Evolutionary conservation across 2,329 filamentous ascomycete genomes (phyloP).

Genomic region (Aspergillus chevalieri): DNA sequence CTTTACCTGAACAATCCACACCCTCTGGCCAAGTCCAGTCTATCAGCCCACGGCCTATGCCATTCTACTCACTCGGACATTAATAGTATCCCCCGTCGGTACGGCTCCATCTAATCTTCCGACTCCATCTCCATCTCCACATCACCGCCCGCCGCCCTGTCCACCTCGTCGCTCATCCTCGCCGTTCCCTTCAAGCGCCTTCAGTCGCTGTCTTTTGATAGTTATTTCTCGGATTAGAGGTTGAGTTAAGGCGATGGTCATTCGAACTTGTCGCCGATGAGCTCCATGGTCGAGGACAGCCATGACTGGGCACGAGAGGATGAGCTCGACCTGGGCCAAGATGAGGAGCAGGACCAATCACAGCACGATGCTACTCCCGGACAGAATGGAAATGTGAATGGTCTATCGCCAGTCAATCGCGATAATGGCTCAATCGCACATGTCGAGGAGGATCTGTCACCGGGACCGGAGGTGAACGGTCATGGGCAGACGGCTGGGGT

Average conservation of each 20-base stretch:
- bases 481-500: conserved; percentile 5
- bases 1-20: too few relatives aligned
- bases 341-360: conserved; percentile 25
- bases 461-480: conserved; percentile 20
- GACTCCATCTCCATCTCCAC: conserved; percentile 1
- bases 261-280: conserved; percentile 56
- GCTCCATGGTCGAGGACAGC: conserved; percentile 59
- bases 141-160: background rate
- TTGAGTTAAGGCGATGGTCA: conserved; percentile 46
- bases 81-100: background rate
- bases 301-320: conserved; percentile 56
- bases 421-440: conserved; percentile 14
- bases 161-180: background rate
- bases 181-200: background rate
- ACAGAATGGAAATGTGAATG: conserved; percentile 11
- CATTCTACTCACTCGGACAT: too few relatives aligned
- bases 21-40: background rate
- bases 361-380: conserved; percentile 18
- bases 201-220: background rate
- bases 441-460: conserved; percentile 21
- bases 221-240: background rate
- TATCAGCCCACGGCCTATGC: too few relatives aligned
- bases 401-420: conserved; percentile 8
- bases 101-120: background rate
- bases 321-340: conserved; percentile 42